These are phyloP conservation scores for Microdochium paspali DNA, from an alignment of 2,329 filamentous ascomycete species.

Conservation along the genomic window DNA sequence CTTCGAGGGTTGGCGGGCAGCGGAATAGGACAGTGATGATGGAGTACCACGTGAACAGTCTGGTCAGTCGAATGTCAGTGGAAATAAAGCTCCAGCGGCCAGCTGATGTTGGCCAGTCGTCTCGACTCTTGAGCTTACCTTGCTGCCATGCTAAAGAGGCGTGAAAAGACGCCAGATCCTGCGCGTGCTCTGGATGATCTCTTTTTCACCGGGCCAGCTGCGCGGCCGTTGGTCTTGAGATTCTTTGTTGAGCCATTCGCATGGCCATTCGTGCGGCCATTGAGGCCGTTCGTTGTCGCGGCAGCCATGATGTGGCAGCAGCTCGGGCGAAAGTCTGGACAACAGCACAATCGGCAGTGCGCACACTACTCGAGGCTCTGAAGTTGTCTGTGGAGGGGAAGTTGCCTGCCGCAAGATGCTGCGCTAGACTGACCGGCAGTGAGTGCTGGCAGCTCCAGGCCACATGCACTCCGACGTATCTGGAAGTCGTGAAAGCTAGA, in stretches of 20 bases:
- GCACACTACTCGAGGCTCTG: too few relatives aligned
- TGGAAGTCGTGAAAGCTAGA: neutral
- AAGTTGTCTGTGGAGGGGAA: too few relatives aligned
- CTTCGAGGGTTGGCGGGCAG: constrained; percentile 63
- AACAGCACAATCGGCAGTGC: too few relatives aligned
- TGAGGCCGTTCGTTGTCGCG: neutral
- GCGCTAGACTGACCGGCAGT: too few relatives aligned
- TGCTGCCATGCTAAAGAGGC: neutral
- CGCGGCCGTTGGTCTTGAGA: neutral
- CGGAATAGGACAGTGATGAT: constrained; percentile 73
- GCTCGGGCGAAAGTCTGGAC: too few relatives aligned
- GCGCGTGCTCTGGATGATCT: neutral
- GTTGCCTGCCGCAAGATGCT: too few relatives aligned
- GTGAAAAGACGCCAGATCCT: neutral
- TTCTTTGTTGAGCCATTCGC: neutral
- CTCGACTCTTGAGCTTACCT: neutral
- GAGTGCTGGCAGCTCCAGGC: neutral
- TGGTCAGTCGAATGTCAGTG: neutral
- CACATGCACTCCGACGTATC: neutral
- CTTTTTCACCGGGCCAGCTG: neutral
- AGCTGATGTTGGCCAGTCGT: neutral
- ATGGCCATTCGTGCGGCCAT: neutral
- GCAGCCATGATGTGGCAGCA: neutral
- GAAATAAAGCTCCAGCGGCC: too few relatives aligned
- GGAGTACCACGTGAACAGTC: constrained; percentile 66